Evolutionary conservation across 2,329 filamentous ascomycete species (phyloP), one percentile per base, ranked within the genome.

Genomic region (Phialophora tarda): DNA sequence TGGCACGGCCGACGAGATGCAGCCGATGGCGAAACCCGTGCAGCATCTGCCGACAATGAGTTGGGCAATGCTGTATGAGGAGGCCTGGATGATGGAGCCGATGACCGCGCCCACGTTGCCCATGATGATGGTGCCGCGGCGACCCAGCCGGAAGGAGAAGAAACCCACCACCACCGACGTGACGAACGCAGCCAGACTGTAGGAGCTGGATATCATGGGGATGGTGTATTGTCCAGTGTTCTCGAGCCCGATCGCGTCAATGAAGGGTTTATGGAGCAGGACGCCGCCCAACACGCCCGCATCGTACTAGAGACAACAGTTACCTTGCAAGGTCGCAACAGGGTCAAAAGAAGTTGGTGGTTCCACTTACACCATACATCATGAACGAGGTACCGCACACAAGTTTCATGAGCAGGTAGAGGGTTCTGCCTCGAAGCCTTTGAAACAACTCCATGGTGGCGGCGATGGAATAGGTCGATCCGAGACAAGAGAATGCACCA

Each of bases 231-330:
- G 48, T 2, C 66, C 66, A 3, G 68, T 70, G 12, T 55, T 55
- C 24, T 68, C 61, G 65, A 47, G 44, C 44, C 55, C 66, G 64
- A 77, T 76, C 47, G 75, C 74, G 32, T 69, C 70, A 59, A 76
- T 73, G 66, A 77, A 77, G 14, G 72, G 67, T 3, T 65, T 57
- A 4, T 74, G 75, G 28, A 72, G 69, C 3, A 76, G 68, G 21
- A 77, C 73, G 41, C 76, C 75, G 51, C 75, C 76, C 5, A 77
- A 66, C 8, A 78, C 76, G 65, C 76, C 76, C 11, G 76, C 76
- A 70, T 78, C 76, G 70, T 76, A 77, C 41, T 47, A 21, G 10
- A 21, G 10, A 47, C 12, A 21, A 47, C 41, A 47, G 41, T 47
- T 26, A 26, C 26, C 26, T 26, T 4, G 4, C 26, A 26, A 26